Percentiles rank a stretch among this genome's conserved stretches.
Evolutionary conservation across 257 asterid species (phyloP).

Genomic region (Pogostemon cablin): DNA sequence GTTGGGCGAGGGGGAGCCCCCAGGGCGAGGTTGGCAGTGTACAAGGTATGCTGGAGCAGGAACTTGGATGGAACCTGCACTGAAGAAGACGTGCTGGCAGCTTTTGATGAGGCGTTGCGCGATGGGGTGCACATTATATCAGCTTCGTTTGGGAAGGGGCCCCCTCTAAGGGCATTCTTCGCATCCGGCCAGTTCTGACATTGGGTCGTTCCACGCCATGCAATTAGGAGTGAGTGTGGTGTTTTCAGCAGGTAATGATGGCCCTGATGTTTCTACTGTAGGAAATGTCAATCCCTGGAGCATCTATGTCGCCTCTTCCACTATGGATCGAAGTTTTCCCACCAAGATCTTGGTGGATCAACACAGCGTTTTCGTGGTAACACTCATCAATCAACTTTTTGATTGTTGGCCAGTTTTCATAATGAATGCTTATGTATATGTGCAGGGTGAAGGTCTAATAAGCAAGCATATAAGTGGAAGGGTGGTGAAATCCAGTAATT

Average conservation of each 20-base stretch:
- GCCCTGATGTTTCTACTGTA: conserved; percentile 51
- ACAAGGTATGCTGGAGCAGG: conserved; percentile 66
- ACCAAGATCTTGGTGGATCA: conserved; percentile 42
- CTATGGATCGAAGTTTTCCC: conserved; percentile 57
- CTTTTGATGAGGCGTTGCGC: conserved; percentile 59
- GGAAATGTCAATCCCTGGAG: conserved; percentile 63
- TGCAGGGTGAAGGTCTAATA: conserved; percentile 64
- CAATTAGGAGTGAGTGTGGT: conserved; percentile 54
- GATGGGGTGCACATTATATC: conserved; percentile 66
- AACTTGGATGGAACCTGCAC: conserved; percentile 42
- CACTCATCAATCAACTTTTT: not conserved
- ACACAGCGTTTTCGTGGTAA: conserved; percentile 43
- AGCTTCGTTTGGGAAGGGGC: conserved; percentile 48
- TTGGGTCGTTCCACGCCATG: conserved; percentile 37
- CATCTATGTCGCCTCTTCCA: conserved; percentile 61
- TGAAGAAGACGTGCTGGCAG: conserved; percentile 61
- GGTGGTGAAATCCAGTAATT: conserved; percentile 36
- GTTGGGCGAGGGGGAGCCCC: conserved; percentile 75
- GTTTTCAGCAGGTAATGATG: conserved; percentile 58
- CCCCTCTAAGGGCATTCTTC: conserved; percentile 40
- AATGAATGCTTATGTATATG: not conserved
- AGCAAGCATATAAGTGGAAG: conserved; percentile 38
- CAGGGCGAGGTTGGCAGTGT: conserved; percentile 64
- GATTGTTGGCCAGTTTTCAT: not conserved
- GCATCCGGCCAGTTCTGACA: conserved; percentile 38